phyloP scores from a whole-genome alignment of 495 filamentous ascomycete genomes.

The Trichocladium uniseriatum region DNA sequence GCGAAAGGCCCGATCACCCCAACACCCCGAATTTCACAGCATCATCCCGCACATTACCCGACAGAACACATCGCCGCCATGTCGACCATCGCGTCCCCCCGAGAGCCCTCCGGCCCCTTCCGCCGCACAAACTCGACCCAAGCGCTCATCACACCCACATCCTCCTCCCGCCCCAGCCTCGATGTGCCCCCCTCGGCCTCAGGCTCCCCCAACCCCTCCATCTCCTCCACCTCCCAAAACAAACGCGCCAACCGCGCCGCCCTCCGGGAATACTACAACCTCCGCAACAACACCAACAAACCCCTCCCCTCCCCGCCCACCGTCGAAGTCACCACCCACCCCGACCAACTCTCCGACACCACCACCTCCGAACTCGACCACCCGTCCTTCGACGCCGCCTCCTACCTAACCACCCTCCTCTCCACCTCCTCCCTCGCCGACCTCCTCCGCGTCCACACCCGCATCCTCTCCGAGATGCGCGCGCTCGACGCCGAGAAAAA shows the following conservation, averaged over 20 bases:
- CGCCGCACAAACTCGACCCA: conserved; percentile 34
- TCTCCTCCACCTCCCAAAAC: conserved; percentile 33
- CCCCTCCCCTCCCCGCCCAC: conserved; percentile 22
- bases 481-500: conserved; percentile 92
- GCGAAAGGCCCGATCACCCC: too few relatives aligned
- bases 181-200: conserved; percentile 49
- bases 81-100: conserved; percentile 70
- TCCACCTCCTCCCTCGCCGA: conserved; percentile 55
- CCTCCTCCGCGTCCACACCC: conserved; percentile 53
- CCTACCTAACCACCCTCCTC: conserved; percentile 57
- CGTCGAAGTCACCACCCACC: conserved; percentile 26
- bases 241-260: conserved; percentile 56
- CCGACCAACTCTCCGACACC: conserved; percentile 27
- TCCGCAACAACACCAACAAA: conserved; percentile 28
- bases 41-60: background rate
- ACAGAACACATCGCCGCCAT: conserved; percentile 33
- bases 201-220: conserved; percentile 43
- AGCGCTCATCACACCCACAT: conserved; percentile 45
- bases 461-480: conserved; percentile 66
- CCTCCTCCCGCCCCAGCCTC: conserved; percentile 65
- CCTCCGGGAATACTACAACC: conserved; percentile 88
- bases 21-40: background rate
- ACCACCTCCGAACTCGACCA: conserved; percentile 46
- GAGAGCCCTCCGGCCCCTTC: conserved; percentile 37
- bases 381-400: conserved; percentile 44